These are phyloP conservation scores for Colletotrichum neosansevieriae DNA, from an alignment of 2,329 filamentous ascomycete species.

Conservation along the genomic window DNA sequence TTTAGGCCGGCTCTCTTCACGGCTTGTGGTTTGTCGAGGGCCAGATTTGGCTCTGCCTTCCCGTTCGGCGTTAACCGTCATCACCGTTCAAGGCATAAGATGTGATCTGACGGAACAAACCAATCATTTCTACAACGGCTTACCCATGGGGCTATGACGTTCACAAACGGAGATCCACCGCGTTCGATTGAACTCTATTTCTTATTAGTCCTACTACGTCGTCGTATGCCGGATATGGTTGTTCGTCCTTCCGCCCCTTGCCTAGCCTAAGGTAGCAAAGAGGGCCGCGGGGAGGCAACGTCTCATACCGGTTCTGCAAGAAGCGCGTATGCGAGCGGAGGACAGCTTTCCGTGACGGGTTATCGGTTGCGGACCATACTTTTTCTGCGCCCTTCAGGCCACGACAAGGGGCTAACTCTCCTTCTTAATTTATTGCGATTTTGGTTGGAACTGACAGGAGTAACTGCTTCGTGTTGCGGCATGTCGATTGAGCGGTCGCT, in stretches of 20 bases:
- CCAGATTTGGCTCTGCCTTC: too few species aligned
- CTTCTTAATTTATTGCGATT: too few species aligned
- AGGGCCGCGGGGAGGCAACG: not conserved
- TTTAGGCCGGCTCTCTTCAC: not conserved
- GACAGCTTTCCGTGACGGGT: not conserved
- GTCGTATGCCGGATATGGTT: slow-evolving; percentile 26
- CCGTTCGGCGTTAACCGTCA: not conserved
- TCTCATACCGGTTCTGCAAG: slow-evolving; percentile 26
- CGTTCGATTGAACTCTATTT: slow-evolving; percentile 20
- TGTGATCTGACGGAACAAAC: slow-evolving; percentile 7
- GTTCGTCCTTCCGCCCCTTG: slow-evolving; percentile 25
- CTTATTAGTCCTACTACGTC: not conserved
- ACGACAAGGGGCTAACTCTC: not conserved
- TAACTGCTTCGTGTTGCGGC: too few species aligned
- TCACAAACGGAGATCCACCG: slow-evolving; percentile 15
- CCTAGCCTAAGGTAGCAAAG: slow-evolving; percentile 23
- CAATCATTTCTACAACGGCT: not conserved
- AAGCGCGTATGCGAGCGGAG: slow-evolving; percentile 6
- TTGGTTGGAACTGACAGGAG: too few species aligned
- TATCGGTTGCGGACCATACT: too few species aligned
- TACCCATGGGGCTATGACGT: slow-evolving; percentile 9
- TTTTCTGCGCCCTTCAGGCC: not conserved
- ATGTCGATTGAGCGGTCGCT: too few species aligned
- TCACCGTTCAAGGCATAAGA: slow-evolving; percentile 9
- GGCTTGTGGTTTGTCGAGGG: not conserved